A percentile compares a stretch with the other conserved stretches of the same genome.
phyloP scores from a whole-genome alignment of 2,329 filamentous ascomycete genomes.

The Verticillium zaregamsianum region DNA sequence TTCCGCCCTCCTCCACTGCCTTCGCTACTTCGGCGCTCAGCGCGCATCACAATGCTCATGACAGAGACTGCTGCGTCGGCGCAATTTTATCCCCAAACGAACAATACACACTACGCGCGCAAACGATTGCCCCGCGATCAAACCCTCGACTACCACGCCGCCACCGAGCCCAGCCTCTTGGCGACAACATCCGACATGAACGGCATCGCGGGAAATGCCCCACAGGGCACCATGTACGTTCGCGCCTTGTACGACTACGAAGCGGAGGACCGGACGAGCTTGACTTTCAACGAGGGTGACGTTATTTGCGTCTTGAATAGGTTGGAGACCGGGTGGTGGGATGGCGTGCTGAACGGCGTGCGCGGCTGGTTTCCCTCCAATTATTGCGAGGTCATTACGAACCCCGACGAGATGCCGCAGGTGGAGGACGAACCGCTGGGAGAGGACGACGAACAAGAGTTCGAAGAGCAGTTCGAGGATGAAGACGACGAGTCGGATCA shows the following conservation, averaged over 20 bases:
- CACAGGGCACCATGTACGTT: constrained; percentile 76
- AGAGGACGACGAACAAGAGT: constrained; percentile 52
- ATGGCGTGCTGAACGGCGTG: constrained; percentile 94
- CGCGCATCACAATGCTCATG: constrained; percentile 48
- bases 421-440: constrained; percentile 53
- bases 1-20: constrained; percentile 4
- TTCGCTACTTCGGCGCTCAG: background rate
- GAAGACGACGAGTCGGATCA: constrained; percentile 57
- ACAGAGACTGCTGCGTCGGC: constrained; percentile 42
- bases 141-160: constrained; percentile 10
- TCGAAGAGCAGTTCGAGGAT: constrained; percentile 64
- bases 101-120: constrained; percentile 28
- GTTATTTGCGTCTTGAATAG: constrained; percentile 98
- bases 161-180: constrained; percentile 17
- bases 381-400: constrained; percentile 85
- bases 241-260: constrained; percentile 97
- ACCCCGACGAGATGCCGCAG: constrained; percentile 65
- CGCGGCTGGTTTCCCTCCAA: constrained; percentile 99
- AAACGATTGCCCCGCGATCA: constrained; percentile 12
- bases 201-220: constrained; percentile 54
- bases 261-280: constrained; percentile 90
- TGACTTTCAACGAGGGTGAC: constrained; percentile 96
- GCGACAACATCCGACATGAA: constrained; percentile 43
- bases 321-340: constrained; percentile 95
- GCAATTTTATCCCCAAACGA: constrained; percentile 39